Evolutionary conservation across 1,284 basidiomycete species (phyloP), one percentile per base, ranked within the genome.

Genomic region (Volvariella surrecta): DNA sequence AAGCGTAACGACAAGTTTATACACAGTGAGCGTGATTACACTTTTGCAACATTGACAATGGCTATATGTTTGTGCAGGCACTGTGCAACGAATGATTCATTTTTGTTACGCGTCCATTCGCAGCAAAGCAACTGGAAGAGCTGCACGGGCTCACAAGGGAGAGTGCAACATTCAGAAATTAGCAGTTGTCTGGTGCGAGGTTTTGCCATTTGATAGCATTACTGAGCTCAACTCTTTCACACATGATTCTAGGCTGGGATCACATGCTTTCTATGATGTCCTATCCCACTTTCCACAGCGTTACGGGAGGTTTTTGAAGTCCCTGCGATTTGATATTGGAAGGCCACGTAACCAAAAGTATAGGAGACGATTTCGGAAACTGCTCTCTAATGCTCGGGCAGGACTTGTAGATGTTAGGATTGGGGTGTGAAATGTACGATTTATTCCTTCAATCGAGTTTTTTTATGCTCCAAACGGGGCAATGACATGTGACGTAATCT

Each of bases 211-310:
- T 32, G 32, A 35, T 22, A 6, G 34, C 37, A 34, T 24, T 28
- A 32, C 39, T 45, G 32, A 47, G n/a, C n/a, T n/a, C n/a, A n/a
- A n/a, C n/a, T n/a, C n/a, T n/a, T n/a, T n/a, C n/a, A n/a, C n/a
- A n/a, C n/a, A n/a, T n/a, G n/a, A n/a, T n/a, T n/a, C n/a, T 53
- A 93, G 89, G 81, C 70, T 94, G n/a, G 89, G 89, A 11, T 71
- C 70, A 37, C 78, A 82, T 48, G 89, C 89, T 1, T 89, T 92
- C 56, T 68, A 78, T 50, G 64, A 71, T 9, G 72, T 89, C 28
- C 59, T 93, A 2, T 67, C 66, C 1, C 67, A 62, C 22, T 84
- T 79, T 50, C 67, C 74, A 18, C 64, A 70, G 13, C 58, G 58
- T 4, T 82, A 84, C 55, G 43, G 52, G 2, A 50, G 61, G 1